phyloP scores from a whole-genome alignment of 2,329 filamentous ascomycete species.

The Colletotrichum eleusines region DNA sequence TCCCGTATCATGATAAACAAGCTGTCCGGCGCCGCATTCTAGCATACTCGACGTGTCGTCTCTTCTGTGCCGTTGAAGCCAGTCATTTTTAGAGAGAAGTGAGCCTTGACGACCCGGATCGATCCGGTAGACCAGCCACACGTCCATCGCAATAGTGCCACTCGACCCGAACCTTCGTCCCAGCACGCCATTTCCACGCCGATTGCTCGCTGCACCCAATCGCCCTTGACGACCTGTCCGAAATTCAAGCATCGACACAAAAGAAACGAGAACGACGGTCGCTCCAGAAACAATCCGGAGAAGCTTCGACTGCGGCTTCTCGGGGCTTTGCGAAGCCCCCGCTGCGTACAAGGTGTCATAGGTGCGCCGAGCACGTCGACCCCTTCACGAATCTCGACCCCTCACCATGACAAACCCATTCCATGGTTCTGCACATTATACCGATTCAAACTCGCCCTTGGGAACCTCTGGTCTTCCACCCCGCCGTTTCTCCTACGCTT shows the following conservation, averaged over 20 bases:
- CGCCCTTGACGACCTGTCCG: conserved; percentile 5
- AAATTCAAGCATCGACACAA: conserved; percentile 11
- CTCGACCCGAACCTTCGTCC: conserved; percentile 19
- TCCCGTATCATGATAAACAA: conserved; percentile 40
- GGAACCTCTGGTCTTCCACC: conserved; percentile 49
- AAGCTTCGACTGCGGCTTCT: conserved; percentile 35
- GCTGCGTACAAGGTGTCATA: conserved; percentile 27
- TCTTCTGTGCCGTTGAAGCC: conserved; percentile 1
- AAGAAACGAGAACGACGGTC: not conserved
- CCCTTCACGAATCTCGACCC: conserved; percentile 37
- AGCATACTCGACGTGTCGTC: conserved; percentile 21
- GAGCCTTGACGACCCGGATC: conserved; percentile 15
- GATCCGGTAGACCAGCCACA: conserved; percentile 10
- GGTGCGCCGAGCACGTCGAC: conserved; percentile 36
- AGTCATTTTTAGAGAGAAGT: conserved; percentile 22
- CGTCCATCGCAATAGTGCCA: conserved; percentile 36
- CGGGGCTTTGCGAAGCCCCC: conserved; percentile 37
- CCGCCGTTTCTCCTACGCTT: conserved; percentile 57
- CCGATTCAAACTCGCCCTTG: conserved; percentile 48
- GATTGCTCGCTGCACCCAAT: conserved; percentile 32
- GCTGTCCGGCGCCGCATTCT: conserved; percentile 20
- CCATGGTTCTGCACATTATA: conserved; percentile 50
- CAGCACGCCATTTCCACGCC: conserved; percentile 35
- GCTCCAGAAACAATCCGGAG: conserved; percentile 4
- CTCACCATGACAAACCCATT: conserved; percentile 59